Percentiles rank a stretch among this genome's conserved stretches.
Conservation (phyloP, 768 basidiomycete genomes). For the Lentinula sp. region DNA sequence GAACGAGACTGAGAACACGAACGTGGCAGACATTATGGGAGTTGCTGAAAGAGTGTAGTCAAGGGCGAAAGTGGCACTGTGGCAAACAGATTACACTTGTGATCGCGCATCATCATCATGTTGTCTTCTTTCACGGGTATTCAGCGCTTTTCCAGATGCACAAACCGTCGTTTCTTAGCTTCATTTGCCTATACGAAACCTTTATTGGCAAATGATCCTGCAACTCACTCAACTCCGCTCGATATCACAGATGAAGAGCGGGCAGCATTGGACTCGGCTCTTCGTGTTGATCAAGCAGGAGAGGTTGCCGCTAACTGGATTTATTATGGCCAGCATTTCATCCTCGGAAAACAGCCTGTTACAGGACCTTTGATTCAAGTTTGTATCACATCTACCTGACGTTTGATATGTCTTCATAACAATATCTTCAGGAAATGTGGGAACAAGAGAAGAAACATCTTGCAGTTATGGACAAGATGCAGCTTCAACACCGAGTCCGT, state of each 20-base stretch:
- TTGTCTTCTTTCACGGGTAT: neutral
- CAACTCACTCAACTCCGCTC: conserved; percentile 49
- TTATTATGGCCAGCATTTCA: conserved; percentile 79
- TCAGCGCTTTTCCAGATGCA: neutral
- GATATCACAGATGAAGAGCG: conserved; percentile 46
- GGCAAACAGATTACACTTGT: neutral
- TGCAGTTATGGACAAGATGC: conserved; percentile 77
- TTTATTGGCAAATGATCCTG: conserved; percentile 25
- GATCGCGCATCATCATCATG: neutral
- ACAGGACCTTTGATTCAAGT: conserved; percentile 73
- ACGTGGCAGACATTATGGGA: conserved; percentile 36
- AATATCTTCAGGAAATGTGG: conserved; percentile 83
- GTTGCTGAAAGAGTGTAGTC: neutral
- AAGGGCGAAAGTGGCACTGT: conserved; percentile 1
- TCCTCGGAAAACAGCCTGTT: conserved; percentile 55
- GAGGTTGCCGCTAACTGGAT: conserved; percentile 97
- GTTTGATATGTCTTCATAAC: neutral
- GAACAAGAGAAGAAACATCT: conserved; percentile 93
- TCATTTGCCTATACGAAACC: conserved; percentile 47
- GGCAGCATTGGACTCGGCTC: conserved; percentile 50
- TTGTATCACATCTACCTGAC: conserved; percentile 15
- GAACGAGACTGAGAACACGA: conserved; percentile 11
- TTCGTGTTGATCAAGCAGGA: conserved; percentile 93
- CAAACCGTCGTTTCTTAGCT: conserved; percentile 14
- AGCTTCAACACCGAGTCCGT: conserved; percentile 75